Evolutionary conservation across 2,329 filamentous ascomycete genomes (phyloP), one percentile per base, ranked within the genome.

Genomic region (Aspergillus sp.): DNA sequence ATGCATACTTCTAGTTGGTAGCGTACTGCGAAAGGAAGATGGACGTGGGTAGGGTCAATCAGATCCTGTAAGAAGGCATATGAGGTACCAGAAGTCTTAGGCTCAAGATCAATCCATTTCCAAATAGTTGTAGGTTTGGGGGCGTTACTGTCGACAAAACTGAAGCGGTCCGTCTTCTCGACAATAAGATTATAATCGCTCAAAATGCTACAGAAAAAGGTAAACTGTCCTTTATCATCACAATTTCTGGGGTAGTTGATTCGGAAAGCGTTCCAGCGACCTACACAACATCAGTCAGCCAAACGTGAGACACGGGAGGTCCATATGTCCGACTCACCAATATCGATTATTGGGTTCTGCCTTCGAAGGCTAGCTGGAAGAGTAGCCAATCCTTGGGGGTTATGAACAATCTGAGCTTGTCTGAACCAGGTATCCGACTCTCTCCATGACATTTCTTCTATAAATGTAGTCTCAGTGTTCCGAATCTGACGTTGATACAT

Each of bases 1-100:
- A 98, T 82, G 70, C 93, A 98, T 0, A 91, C 93, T 72, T 99
- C 93, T 0, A 99, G 83, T 70, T 96, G 92, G 69, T 98, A 99
- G 15, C 91, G 84, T 1, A 96, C 84, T 1, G 86, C 77, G 60
- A 92, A 97, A 0, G 84, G 77, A 4, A 93, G 78, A 54, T 75
- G 63, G 30, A 78, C 65, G 61, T 75, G 73, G 9, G 61, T 64
- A 20, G 70, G 61, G 20, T 72, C 59, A 63, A 65, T 63, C 39
- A 77, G 61, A 27, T 75, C 74, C 22, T 77, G 66, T 58, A 62
- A 64, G 56, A 54, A 79, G 62, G 52, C 77, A 56, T 42, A 70
- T 59, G 34, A 73, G 57, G 58, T 70, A 63, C 66, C 62, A 3
- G 62, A 60, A 5, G 59, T 51, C 24, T 67, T 61, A 13, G 65